Percentiles rank a stretch among this genome's conserved stretches.
phyloP scores from a whole-genome alignment of 1,139 yeast genomes.

The Saccharomycopsis crataegensis region DNA sequence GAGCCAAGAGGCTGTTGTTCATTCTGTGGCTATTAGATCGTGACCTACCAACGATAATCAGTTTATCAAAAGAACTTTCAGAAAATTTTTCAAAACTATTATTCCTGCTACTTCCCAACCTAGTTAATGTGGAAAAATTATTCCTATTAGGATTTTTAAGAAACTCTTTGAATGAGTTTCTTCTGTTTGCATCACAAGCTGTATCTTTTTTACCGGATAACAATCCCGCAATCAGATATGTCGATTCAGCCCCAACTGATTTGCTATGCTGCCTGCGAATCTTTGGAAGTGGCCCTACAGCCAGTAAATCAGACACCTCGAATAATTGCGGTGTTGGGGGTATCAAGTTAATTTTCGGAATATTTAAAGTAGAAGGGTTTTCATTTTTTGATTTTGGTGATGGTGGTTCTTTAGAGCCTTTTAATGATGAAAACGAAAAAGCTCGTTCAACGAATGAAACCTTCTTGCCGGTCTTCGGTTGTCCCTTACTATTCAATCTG shows the following conservation, averaged over 20 bases:
- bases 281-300: background rate
- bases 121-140: background rate
- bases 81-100: background rate
- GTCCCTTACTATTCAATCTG: background rate
- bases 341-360: conserved; percentile 8
- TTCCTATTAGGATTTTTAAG: conserved; percentile 5
- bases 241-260: conserved; percentile 10
- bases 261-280: conserved; percentile 7
- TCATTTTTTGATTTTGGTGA: too few species aligned
- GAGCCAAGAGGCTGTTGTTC: background rate
- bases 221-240: background rate
- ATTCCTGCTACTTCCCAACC: background rate
- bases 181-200: background rate
- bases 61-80: background rate
- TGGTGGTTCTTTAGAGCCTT: too few species aligned
- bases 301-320: too few species aligned
- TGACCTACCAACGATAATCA: background rate
- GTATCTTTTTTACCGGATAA: background rate
- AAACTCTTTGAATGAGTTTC: conserved; percentile 16
- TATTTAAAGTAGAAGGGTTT: background rate
- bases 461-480: conserved; percentile 2
- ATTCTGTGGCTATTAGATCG: background rate
- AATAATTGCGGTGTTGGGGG: conserved; percentile 5
- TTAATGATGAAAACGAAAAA: background rate
- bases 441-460: conserved; percentile 16